Conservation (phyloP, 2,329 filamentous ascomycete species). For the Claviceps sorghi region DNA sequence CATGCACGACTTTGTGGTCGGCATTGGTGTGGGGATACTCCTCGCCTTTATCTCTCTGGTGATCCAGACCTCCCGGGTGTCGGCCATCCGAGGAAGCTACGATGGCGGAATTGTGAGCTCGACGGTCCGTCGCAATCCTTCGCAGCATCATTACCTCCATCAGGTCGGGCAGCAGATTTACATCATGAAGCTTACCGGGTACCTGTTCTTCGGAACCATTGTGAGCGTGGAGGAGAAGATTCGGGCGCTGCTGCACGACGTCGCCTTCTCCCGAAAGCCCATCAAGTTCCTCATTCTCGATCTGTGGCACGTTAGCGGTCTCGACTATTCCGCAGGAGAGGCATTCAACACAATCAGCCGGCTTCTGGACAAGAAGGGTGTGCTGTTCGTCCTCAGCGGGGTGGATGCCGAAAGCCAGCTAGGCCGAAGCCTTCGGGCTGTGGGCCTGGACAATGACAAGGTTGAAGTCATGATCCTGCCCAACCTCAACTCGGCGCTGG, state of each 20-base stretch:
- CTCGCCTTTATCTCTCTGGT: constrained; percentile 85
- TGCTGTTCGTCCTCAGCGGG: constrained; percentile 71
- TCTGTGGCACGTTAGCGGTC: constrained; percentile 73
- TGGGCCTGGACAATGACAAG: constrained; percentile 62
- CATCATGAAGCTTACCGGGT: constrained; percentile 82
- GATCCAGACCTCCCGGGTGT: constrained; percentile 78
- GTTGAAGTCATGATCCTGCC: constrained; percentile 69
- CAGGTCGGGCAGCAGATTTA: constrained; percentile 79
- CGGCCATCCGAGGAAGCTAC: constrained; percentile 80
- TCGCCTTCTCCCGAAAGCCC: constrained; percentile 60
- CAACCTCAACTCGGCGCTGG: constrained; percentile 81
- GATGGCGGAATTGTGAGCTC: constrained; percentile 80
- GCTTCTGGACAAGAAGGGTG: constrained; percentile 59
- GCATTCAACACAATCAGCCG: constrained; percentile 88
- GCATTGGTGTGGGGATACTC: constrained; percentile 82
- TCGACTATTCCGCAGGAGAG: constrained; percentile 93
- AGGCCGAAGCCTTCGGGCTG: constrained; percentile 64
- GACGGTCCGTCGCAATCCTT: constrained; percentile 78
- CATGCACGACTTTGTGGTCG: constrained; percentile 87
- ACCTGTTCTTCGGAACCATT: constrained; percentile 97
- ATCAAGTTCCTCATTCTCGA: constrained; percentile 87
- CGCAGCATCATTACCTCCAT: constrained; percentile 74
- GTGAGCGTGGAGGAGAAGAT: constrained; percentile 88
- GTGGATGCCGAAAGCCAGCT: constrained; percentile 63
- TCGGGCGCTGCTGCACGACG: constrained; percentile 65